Evolutionary conservation across 2,329 filamentous ascomycete species (phyloP), one percentile per base, ranked within the genome.

Genomic region (Aspergillus sp.): DNA sequence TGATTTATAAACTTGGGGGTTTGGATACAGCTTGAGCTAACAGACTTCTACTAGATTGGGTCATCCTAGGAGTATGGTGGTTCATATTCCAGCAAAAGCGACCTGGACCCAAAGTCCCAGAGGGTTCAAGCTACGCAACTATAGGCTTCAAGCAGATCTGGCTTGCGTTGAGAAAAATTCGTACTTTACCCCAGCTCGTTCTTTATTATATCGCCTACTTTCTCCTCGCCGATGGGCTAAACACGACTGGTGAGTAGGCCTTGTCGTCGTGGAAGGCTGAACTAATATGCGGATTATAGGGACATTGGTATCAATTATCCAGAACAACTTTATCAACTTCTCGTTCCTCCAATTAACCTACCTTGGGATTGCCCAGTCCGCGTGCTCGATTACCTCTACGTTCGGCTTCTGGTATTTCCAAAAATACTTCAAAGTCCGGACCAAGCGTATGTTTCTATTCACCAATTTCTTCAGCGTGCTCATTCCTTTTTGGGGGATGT

Each of bases 371-470:
- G 65, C 71, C 1, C 75, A 78, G 59, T 74, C 75, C 3, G 67
- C 64, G 6, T 71, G 68, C 48, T 77, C 74, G 0, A 77, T 73
- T 12, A 49, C 64, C 5, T 77, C 75, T 1, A 77, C 75, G 0
- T 74, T 78, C 45, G 71, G 71, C 3, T 77, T 76, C 59, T 77
- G 74, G 74, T 77, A 77, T 44, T 70, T 77, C 35, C 76, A 78
- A 57, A 68, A 66, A 27, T 74, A 76, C 51, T 77, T 76, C 61
- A 70, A 72, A 11, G 71, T 77, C 39, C 66, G 66, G 24, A 78
- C 75, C 0, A 77, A 78, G 53, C 64, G 65, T 41, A 77, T 78
- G 75, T 77, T 78, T 37, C 67, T 77, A 49, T 58, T 76, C 39
- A 77, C 74, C 3, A 77, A 76, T 56, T 68, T 75, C 39, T 77